These are phyloP conservation scores for Umbilicaria muhlenbergii DNA, from an alignment of 495 filamentous ascomycete species.

Conservation along the genomic window DNA sequence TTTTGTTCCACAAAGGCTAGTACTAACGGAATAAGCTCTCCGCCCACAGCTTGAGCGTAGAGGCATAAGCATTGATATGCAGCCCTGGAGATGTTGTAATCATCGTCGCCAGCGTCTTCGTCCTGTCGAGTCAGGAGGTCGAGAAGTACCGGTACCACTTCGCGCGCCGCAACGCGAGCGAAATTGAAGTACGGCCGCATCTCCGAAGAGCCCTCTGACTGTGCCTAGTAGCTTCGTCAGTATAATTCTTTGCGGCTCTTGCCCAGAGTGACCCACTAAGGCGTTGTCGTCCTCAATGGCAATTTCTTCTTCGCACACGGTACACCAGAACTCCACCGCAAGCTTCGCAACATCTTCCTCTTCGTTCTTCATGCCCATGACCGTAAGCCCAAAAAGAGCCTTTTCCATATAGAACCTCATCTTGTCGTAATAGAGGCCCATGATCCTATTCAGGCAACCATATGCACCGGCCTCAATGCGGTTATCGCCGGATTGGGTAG, in stretches of 20 bases:
- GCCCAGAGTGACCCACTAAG: conserved; percentile 37
- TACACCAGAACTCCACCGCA: conserved; percentile 98
- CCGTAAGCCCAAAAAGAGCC: conserved; percentile 94
- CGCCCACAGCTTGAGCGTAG: conserved; percentile 79
- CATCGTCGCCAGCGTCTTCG: conserved; percentile 88
- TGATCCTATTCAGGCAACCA: conserved; percentile 93
- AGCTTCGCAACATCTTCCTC: conserved; percentile 97
- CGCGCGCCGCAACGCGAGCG: conserved; percentile 68
- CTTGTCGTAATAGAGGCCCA: conserved; percentile 96
- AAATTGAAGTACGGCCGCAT: conserved; percentile 87
- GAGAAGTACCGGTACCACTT: conserved; percentile 85
- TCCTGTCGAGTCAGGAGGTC: conserved; percentile 88
- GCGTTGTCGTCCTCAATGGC: conserved; percentile 93
- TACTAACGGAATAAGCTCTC: conserved; percentile 65
- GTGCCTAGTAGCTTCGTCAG: conserved; percentile 19
- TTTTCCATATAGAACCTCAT: conserved; percentile 99
- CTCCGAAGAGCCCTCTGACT: conserved; percentile 60
- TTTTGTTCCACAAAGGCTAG: conserved; percentile 82
- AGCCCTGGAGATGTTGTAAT: conserved; percentile 91
- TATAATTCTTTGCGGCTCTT: background rate
- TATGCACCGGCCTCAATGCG: conserved; percentile 91
- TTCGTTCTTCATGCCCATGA: conserved; percentile 93
- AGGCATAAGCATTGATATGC: conserved; percentile 94
- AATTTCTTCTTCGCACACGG: conserved; percentile 96
- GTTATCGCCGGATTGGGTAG: conserved; percentile 71